Evolutionary conservation across 768 basidiomycete genomes (phyloP).

Genomic region (Tylopilus rubrobrunneus): DNA sequence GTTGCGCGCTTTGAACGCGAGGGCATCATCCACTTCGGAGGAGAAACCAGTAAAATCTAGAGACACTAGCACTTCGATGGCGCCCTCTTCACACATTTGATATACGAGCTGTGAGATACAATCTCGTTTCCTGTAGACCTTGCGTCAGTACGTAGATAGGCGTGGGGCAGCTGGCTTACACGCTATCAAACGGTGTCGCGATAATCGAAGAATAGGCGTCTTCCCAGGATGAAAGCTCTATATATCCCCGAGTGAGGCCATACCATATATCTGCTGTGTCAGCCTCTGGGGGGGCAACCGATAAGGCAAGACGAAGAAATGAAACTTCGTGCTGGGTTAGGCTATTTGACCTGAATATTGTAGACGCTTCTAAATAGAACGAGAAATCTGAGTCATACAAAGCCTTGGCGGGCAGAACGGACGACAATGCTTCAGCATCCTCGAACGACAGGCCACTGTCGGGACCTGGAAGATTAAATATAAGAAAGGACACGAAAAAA

Average conservation of each 20-base stretch:
- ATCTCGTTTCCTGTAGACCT: constrained; percentile 65
- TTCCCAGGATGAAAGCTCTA: constrained; percentile 72
- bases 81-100: constrained; percentile 88
- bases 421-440: constrained; percentile 58
- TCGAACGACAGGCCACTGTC: constrained; percentile 52
- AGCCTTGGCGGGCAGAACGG: constrained; percentile 56
- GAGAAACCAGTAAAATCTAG: constrained; percentile 84
- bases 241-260: constrained; percentile 70
- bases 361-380: constrained; percentile 75
- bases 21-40: constrained; percentile 81
- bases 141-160: constrained; percentile 7
- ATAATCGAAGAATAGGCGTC: constrained; percentile 83
- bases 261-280: constrained; percentile 75
- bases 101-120: constrained; percentile 80
- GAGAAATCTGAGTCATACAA: constrained; percentile 58
- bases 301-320: constrained; percentile 79
- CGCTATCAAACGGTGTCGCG: constrained; percentile 66
- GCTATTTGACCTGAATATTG: constrained; percentile 63
- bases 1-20: constrained; percentile 92
- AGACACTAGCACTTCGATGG: constrained; percentile 70
- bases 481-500: background rate
- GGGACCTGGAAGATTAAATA: constrained; percentile 34
- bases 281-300: constrained; percentile 49
- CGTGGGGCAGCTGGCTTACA: constrained; percentile 51
- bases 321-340: constrained; percentile 59